Evolutionary conservation across 1,284 basidiomycete genomes (phyloP).

Genomic region (Anthracocystis setariae): DNA sequence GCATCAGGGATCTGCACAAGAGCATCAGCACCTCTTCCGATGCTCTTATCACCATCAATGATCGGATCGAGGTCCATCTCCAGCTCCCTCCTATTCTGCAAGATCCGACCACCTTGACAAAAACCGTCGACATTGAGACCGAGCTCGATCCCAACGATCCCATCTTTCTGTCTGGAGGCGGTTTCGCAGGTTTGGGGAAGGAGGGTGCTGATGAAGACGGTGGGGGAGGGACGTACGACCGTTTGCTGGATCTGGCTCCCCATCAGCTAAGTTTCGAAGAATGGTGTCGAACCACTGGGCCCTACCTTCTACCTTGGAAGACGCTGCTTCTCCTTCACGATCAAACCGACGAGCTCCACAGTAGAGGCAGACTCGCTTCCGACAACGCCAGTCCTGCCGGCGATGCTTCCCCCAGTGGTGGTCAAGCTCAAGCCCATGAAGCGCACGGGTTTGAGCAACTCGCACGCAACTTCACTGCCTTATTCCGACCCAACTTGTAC

Average conservation of each 20-base stretch:
- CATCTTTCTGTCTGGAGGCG: slow-evolving; percentile 51
- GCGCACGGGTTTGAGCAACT: slow-evolving; percentile 53
- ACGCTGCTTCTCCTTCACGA: slow-evolving; percentile 78
- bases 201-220: slow-evolving; percentile 38
- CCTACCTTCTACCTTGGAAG: slow-evolving; percentile 88
- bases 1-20: slow-evolving; percentile 50
- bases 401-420: slow-evolving; percentile 3
- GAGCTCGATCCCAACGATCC: slow-evolving; percentile 60
- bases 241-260: slow-evolving; percentile 24
- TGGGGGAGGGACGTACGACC: slow-evolving; percentile 23
- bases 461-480: slow-evolving; percentile 32
- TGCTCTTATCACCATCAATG: slow-evolving; percentile 60
- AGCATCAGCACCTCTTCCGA: slow-evolving; percentile 55
- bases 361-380: slow-evolving; percentile 7
- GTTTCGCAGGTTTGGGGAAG: slow-evolving; percentile 40
- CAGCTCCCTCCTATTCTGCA: slow-evolving; percentile 63
- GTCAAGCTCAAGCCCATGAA: slow-evolving; percentile 10
- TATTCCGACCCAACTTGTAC: slow-evolving; percentile 41
- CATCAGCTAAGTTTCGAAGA: slow-evolving; percentile 51
- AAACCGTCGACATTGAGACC: slow-evolving; percentile 58
- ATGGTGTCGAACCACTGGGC: slow-evolving; percentile 70
- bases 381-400: slow-evolving; percentile 22
- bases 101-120: slow-evolving; percentile 42
- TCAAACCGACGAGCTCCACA: slow-evolving; percentile 23
- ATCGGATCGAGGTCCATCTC: slow-evolving; percentile 58